phyloP scores from a whole-genome alignment of 2,329 filamentous ascomycete species.

The Curvularia eragrostidis region DNA sequence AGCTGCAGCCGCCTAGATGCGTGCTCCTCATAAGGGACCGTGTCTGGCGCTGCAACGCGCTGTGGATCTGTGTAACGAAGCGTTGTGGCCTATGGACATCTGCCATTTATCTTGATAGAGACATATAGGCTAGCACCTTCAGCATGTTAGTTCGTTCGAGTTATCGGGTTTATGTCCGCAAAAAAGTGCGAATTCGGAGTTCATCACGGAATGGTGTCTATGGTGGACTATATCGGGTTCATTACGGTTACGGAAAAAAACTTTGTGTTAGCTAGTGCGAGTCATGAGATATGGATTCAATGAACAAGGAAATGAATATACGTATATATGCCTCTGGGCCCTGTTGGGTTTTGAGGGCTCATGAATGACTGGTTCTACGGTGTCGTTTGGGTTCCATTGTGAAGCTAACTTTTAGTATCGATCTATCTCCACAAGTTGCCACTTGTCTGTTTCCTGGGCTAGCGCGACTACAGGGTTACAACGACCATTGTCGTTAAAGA shows the following conservation, averaged over 20 bases:
- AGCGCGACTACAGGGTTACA: neutral
- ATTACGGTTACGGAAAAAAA: slow-evolving; percentile 33
- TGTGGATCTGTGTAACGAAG: slow-evolving; percentile 34
- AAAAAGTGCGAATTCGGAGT: slow-evolving; percentile 45
- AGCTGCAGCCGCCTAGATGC: slow-evolving; percentile 30
- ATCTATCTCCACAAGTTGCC: neutral
- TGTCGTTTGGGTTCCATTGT: neutral
- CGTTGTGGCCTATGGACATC: slow-evolving; percentile 33
- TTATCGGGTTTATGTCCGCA: slow-evolving; percentile 34
- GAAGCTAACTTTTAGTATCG: neutral
- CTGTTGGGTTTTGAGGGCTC: neutral
- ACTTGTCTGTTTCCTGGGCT: neutral
- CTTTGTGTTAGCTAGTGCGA: slow-evolving; percentile 32
- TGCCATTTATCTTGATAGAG: slow-evolving; percentile 42
- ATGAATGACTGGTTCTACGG: neutral
- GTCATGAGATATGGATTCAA: slow-evolving; percentile 23
- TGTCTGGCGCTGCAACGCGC: slow-evolving; percentile 33
- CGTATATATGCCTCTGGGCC: neutral
- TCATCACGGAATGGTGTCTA: slow-evolving; percentile 37
- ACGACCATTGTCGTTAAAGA: neutral
- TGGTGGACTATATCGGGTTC: slow-evolving; percentile 36
- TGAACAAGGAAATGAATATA: slow-evolving; percentile 13
- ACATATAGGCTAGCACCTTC: slow-evolving; percentile 35
- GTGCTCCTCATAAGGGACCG: slow-evolving; percentile 17
- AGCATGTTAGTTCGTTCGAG: slow-evolving; percentile 40